These are phyloP conservation scores for Neobulgaria alba DNA, from an alignment of 2,329 filamentous ascomycete genomes.

Conservation along the genomic window DNA sequence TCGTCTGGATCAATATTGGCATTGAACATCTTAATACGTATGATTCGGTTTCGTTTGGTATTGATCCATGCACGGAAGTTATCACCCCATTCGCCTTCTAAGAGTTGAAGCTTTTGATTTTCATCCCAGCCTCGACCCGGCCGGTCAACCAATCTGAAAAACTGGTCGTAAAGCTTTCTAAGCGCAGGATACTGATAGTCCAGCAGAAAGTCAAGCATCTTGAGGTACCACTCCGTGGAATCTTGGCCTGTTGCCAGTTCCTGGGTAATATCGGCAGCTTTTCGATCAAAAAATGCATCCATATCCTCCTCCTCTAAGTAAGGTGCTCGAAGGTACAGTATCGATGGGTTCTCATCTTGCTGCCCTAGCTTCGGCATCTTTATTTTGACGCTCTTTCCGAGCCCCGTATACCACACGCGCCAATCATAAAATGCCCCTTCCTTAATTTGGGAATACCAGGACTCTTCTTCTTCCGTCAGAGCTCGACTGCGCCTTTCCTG, in stretches of 20 bases:
- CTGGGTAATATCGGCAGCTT: neutral
- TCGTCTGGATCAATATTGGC: slow-evolving; percentile 5
- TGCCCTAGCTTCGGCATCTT: neutral
- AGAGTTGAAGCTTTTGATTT: neutral
- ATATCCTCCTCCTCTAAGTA: neutral
- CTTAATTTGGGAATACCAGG: neutral
- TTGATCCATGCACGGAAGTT: slow-evolving; percentile 3
- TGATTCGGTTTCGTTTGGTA: slow-evolving; percentile 1
- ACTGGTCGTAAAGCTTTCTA: neutral
- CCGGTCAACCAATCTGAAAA: neutral
- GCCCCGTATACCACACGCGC: neutral
- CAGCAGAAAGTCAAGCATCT: neutral
- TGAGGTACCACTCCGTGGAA: neutral
- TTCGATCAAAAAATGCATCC: neutral
- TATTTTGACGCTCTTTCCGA: neutral
- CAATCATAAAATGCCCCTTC: neutral
- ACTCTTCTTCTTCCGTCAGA: neutral
- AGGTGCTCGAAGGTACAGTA: neutral
- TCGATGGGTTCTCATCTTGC: neutral
- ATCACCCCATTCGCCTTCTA: neutral
- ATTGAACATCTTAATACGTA: slow-evolving; percentile 2
- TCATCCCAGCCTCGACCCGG: neutral
- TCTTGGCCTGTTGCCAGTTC: neutral
- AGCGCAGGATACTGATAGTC: slow-evolving; percentile 1
- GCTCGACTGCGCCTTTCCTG: neutral